Percentiles rank a stretch among this genome's conserved stretches.
Conservation (phyloP, 495 filamentous ascomycete species). For the Jackrogersella minutella region DNA sequence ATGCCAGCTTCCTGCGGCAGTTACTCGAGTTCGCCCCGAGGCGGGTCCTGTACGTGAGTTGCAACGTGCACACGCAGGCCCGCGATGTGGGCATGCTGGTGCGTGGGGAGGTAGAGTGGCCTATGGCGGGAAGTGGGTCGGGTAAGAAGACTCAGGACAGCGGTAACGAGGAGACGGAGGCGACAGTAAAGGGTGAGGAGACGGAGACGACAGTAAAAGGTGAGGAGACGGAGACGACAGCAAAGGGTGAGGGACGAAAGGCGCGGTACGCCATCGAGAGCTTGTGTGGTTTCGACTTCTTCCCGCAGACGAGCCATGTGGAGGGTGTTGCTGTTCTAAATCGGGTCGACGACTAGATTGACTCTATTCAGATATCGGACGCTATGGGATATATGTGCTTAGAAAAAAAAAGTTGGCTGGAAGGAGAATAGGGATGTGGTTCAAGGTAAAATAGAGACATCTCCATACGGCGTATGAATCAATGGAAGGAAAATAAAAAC, state of each 20-base stretch:
- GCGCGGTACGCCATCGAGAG: conserved; percentile 88
- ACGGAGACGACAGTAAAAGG: not conserved
- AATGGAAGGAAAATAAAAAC: too few relatives aligned
- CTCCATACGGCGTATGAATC: too few relatives aligned
- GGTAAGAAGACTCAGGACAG: not conserved
- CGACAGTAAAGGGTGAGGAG: not conserved
- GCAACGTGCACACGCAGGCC: conserved; percentile 97
- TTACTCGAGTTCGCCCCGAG: conserved; percentile 76
- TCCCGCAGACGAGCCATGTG: conserved; percentile 96
- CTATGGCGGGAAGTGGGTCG: conserved; percentile 40
- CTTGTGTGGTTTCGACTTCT: conserved; percentile 94
- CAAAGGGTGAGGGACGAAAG: conserved; percentile 43
- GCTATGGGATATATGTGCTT: not conserved
- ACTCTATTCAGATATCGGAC: not conserved
- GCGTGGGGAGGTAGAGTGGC: conserved; percentile 57
- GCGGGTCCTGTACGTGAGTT: conserved; percentile 91
- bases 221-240: conserved; percentile 23
- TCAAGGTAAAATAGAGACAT: too few relatives aligned
- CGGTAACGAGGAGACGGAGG: not conserved
- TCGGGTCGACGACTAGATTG: conserved; percentile 48
- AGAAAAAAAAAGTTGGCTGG: too few relatives aligned
- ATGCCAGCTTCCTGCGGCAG: conserved; percentile 82
- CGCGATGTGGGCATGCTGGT: conserved; percentile 88
- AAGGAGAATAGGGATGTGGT: too few relatives aligned
- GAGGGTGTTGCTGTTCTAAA: conserved; percentile 89